Base-by-base conservation (phyloP, 2,329 filamentous ascomycete genomes). In the Colletotrichum sp. region DNA sequence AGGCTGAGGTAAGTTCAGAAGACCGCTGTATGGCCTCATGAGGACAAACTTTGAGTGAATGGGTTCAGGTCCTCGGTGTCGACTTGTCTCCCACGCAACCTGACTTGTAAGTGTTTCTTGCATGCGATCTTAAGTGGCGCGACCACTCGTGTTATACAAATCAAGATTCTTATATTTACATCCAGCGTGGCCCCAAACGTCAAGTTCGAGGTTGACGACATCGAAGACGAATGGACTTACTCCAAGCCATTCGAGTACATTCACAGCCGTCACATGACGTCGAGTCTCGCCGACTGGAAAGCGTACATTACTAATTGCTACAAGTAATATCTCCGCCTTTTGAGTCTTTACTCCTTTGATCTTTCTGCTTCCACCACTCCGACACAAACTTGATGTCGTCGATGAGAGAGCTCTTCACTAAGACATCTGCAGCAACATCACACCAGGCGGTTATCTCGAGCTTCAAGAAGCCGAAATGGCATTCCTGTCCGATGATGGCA, bases 401-500 rank as follows among this genome's bases (percentile, higher is more conserved):
- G 18, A 13, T 13, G 5, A 4, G 9, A 34, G 28, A 30, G 4
- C 4, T n/a, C 6, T 13, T 34, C 6, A 24, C 28, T 43, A 43
- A 43, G 39, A 30, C 8, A 4, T 13, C 2, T 8, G 26, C 34
- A 78, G 75, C 16, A 83, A 86, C 57, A 83, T 91, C 1, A 81
- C 82, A 13, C 89, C 89, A 0, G 90, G 89, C 36, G 89, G 89
- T 43, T 91, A 87, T 83, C 84, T 91, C 63, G 90, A 92, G 80
- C 87, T 86, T 4, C 89, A 91, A 77, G 89, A 91, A 77, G 79
- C 84, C 7, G 83, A 86, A 71, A 80, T 83, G 55, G 69, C 73
- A 2, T 77, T 86, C 21, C 75, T 78, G 26, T 88, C 84, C 71
- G 89, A 91, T 76, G 89, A 90, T 72, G 85, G 78, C 18, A 88